phyloP scores from a whole-genome alignment of 495 filamentous ascomycete genomes.

The Astrocystis sublimbata region DNA sequence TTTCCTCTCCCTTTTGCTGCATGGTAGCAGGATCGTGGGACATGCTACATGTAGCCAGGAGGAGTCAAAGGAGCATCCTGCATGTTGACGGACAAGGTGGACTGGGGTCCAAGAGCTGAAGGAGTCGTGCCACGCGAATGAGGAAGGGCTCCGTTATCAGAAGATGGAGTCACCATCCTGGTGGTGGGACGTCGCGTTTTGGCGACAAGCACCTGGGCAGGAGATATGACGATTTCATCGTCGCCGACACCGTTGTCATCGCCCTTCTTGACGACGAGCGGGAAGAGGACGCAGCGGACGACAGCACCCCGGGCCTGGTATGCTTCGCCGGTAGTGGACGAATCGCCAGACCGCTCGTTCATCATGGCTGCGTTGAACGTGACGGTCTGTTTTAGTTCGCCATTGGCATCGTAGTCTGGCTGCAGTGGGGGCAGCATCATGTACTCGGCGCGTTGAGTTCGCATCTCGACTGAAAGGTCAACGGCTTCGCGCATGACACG shows the following conservation, averaged over 20 bases:
- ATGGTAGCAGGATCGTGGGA: constrained; percentile 2
- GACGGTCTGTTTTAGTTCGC: constrained; percentile 80
- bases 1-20: too few relatives aligned
- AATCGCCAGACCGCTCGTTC: constrained; percentile 81
- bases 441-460: constrained; percentile 91
- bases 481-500: constrained; percentile 83
- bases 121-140: constrained; percentile 31
- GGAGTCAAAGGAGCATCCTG: constrained; percentile 28
- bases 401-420: constrained; percentile 90
- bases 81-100: constrained; percentile 29
- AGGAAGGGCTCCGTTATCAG: constrained; percentile 33
- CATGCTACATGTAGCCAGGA: constrained; percentile 25
- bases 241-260: constrained; percentile 82
- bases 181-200: constrained; percentile 24
- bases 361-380: constrained; percentile 86
- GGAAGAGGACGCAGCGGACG: constrained; percentile 90
- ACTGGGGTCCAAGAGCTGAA: constrained; percentile 23
- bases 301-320: constrained; percentile 73
- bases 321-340: constrained; percentile 60
- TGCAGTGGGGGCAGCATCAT: constrained; percentile 96
- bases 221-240: constrained; percentile 89
- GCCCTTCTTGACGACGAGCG: constrained; percentile 90
- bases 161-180: constrained; percentile 34
- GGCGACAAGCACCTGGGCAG: constrained; percentile 85
- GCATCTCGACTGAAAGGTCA: constrained; percentile 91